phyloP scores from a whole-genome alignment of 345 rosid species.

The Citrus australasica region DNA sequence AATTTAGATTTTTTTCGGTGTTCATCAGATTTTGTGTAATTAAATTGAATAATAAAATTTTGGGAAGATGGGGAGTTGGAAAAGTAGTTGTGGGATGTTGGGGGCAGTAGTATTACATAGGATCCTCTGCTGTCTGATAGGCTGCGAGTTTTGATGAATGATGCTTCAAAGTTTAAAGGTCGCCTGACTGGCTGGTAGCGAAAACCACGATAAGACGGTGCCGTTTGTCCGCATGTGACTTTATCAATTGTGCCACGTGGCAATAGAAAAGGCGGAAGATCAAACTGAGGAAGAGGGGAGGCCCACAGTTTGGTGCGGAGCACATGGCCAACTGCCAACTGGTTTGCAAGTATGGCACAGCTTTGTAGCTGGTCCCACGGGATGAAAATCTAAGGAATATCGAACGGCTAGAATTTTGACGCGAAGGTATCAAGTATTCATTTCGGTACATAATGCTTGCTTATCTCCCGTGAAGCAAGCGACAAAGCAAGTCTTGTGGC shows the following conservation, averaged over 20 bases:
- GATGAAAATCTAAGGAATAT: background rate
- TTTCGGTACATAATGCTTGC: background rate
- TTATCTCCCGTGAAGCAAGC: constrained; percentile 14
- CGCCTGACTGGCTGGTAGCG: background rate
- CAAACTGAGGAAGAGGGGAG: background rate
- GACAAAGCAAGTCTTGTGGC: background rate
- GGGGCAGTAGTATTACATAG: background rate
- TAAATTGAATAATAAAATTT: background rate
- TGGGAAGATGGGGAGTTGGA: constrained; percentile 3
- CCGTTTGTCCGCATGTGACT: constrained; percentile 1
- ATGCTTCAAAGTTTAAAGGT: too few species aligned
- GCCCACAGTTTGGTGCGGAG: background rate
- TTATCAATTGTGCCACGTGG: constrained; percentile 1
- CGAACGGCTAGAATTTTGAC: background rate
- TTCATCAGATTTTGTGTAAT: background rate
- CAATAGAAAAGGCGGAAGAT: background rate
- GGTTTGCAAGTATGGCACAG: background rate
- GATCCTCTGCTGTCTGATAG: constrained; percentile 16
- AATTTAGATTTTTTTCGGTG: background rate
- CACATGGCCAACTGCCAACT: background rate
- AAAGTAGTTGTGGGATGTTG: background rate
- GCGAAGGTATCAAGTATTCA: background rate
- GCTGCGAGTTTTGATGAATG: background rate
- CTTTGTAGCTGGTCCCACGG: background rate
- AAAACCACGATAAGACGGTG: background rate